Evolutionary conservation across 768 basidiomycete species (phyloP), one percentile per base, ranked within the genome.

Genomic region (Dentipellis sp.): DNA sequence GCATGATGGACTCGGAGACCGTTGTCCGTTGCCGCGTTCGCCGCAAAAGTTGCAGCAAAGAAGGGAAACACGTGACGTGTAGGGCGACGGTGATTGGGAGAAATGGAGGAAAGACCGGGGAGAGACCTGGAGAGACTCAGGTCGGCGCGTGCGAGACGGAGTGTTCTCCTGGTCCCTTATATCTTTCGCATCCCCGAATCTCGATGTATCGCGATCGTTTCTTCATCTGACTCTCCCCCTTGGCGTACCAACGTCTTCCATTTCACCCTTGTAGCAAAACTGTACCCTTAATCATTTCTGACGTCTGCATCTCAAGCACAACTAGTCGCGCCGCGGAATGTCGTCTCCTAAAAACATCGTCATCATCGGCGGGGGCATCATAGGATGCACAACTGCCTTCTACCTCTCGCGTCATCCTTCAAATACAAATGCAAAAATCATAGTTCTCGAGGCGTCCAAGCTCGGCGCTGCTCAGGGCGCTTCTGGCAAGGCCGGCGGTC

Each of bases 361-460:
- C 34, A 80, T 94, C 58, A 76, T 94, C 58, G 91, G 92, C 23
- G 92, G 84, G 19, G 92, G 92, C 0, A 92, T 94, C 61, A 86
- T 93, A 40, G 92, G 92, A 9, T 83, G 85, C 56, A 86, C 85
- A 1, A 88, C 84, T 0, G 90, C 91, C 12, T 93, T 89, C 72
- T 92, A 88, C 68, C 75, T 91, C 52, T 72, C 85, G 12, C 75
- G 75, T 21, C 82, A 86, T 58, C 78, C 80, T 3, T 70, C 67
- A 9, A 81, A 76, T 62, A 63, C 71, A 14, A 57, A 72, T 3
- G 58, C 69, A 10, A 74, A 67, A 23, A 71, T 88, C 45, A 86
- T 82, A 14, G 71, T 91, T 8, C 68, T 95, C 53, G 83, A 94
- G 62, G 86, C 90, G 53, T 89, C 86, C 0, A 72, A 66, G 6